Evolutionary conservation across 2,329 filamentous ascomycete genomes (phyloP), one percentile per base, ranked within the genome.

Genomic region (Neonectria sp.): DNA sequence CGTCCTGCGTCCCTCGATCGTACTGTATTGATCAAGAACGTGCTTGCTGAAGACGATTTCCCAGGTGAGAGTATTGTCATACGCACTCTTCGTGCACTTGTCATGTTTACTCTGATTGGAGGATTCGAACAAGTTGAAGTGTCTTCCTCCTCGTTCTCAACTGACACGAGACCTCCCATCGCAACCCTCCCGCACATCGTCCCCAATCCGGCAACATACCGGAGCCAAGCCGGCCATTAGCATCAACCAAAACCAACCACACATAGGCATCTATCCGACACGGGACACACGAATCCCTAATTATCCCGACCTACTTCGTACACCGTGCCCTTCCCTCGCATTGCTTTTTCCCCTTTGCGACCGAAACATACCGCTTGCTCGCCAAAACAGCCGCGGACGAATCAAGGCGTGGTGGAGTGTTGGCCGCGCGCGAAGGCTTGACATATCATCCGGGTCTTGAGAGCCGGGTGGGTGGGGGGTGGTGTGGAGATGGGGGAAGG

Each of bases 271-370:
- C 53, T 46, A 43, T 15, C 45, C 59, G 49, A 58, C 25, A 35
- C 21, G 21, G 21, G 21, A 21, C 11, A 15, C 15, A 9, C 25
- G n/a, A 15, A n/a, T 59, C 55, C 71, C 71, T 71, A 71, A 67
- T 64, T 61, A 55, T 73, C 21, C 71, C 71, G 70, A 70, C n/a
- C n/a, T 11, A 45, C n/a, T n/a, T 17, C 31, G 6, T 21, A 24
- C 12, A 25, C 45, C 25, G 21, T 12, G 24, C 15, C 25, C 48
- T 46, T 21, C 6, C 27, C 33, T 60, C 27, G 45, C 27, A 31
- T 68, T 56, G 48, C 68, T 60, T 60, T 68, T 68, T 52, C 49
- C 60, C 65, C 7, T 37, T 21, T 21, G 3, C 17, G 33, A 51
- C 46, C 37, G 37, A 17, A 3, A 40, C 37, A 17, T 17, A 17